Conservation (phyloP, 345 rosid species). For the Melastoma malabathricum region DNA sequence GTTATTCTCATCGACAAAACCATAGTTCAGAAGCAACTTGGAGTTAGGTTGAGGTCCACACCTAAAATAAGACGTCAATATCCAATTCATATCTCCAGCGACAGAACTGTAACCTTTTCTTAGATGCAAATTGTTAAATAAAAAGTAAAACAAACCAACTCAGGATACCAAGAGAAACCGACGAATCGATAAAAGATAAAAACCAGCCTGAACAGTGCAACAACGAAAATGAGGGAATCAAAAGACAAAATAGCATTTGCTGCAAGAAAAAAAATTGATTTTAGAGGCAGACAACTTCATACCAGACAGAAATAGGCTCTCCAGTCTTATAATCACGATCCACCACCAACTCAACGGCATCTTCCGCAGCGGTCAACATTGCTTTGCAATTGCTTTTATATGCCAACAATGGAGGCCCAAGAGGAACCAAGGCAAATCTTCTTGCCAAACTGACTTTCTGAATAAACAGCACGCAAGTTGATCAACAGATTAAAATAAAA, state of each 20-base stretch:
- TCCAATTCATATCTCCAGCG: no score
- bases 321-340: constrained; percentile 84
- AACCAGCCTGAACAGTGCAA: constrained; percentile 10
- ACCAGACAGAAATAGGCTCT: constrained; percentile 89
- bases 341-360: constrained; percentile 73
- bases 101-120: no score
- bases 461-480: constrained; percentile 10
- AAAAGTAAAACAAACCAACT: no score
- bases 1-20: constrained; percentile 90
- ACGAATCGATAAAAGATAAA: background rate
- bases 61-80: constrained; percentile 26
- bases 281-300: constrained; percentile 8
- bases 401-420: constrained; percentile 93
- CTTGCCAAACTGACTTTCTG: constrained; percentile 97
- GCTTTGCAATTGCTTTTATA: constrained; percentile 91
- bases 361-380: constrained; percentile 75
- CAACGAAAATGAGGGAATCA: constrained; percentile 4
- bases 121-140: no score
- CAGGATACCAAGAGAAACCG: no score
- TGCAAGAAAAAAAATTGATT: constrained; percentile 5
- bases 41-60: constrained; percentile 98
- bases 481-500: background rate
- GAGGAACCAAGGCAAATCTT: constrained; percentile 95
- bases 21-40: constrained; percentile 84
- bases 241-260: constrained; percentile 5